Evolutionary conservation across 768 basidiomycete genomes (phyloP), one percentile per base, ranked within the genome.

Genomic region (Dioszegia aurantiaca): DNA sequence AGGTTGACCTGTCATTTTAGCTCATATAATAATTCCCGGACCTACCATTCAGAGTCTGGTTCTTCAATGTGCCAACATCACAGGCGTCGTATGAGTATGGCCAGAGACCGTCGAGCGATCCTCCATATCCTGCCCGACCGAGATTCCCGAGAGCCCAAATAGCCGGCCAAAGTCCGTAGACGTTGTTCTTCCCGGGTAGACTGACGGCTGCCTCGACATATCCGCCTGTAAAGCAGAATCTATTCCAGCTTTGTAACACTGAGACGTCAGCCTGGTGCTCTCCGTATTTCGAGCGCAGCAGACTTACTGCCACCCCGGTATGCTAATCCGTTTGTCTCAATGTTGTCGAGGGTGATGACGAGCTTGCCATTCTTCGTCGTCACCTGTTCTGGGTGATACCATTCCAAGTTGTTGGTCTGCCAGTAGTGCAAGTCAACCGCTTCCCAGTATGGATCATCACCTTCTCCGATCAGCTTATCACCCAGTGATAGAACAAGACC

Each of bases 1-100:
- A 1, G 92, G 92, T 44, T 72, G 72, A 1, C 84, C 67, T 73
- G 47, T 8, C 6, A 55, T n/a, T 17, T 48, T 19, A 48, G 36
- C 57, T 58, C 47, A 49, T 21, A 39, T 46, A 46, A 36, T 4
- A 21, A 40, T 5, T 21, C n/a, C 1, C 23, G 11, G 36, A 47
- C 64, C 41, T 28, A 68, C 68, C 85, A 58, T 86, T 82, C 42
- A 84, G 45, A 0, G 89, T 79, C 76, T 97, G 93, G 74, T 97
- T 98, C 8, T 82, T 76, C 17, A 83, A 80, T 0, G 92, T 92
- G n/a, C 94, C 94, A n/a, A 93, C 80, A 72, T 98, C 93, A 67
- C 94, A 95, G 11, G 82, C 78, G 42, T 77, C 72, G 58, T 78
- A 78, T 19, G 68, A 68, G 54, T 78, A 78, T 12, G 78, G 78